A percentile compares a stretch with the other conserved stretches of the same genome.
phyloP scores from a whole-genome alignment of 202 grass and related monocot genomes.

The Cymbopogon flexuosus region DNA sequence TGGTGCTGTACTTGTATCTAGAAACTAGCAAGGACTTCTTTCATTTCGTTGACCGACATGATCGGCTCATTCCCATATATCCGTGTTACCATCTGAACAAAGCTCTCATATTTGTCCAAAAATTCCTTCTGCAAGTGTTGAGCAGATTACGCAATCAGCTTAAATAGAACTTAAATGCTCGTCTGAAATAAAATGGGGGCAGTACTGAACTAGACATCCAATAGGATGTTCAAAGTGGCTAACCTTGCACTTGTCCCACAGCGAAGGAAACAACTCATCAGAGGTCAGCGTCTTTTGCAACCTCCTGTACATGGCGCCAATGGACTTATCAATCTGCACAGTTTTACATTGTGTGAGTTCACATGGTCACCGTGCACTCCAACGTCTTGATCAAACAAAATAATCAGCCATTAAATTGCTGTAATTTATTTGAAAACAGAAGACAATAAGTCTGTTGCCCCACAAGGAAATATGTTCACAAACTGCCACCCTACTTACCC shows the following conservation, averaged over 20 bases:
- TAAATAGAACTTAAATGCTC: not conserved
- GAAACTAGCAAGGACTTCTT: constrained; percentile 47
- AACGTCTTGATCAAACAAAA: constrained; percentile 16
- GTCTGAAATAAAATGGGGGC: not conserved
- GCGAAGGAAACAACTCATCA: constrained; percentile 87
- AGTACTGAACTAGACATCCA: not conserved
- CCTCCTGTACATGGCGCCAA: constrained; percentile 85
- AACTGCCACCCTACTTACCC: constrained; percentile 46
- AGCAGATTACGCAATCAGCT: not conserved
- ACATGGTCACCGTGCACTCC: not conserved
- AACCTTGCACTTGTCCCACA: constrained; percentile 99
- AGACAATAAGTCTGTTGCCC: not conserved
- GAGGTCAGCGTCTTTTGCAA: constrained; percentile 87
- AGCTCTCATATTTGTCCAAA: constrained; percentile 92
- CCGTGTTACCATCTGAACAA: constrained; percentile 70
- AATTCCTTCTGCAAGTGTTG: constrained; percentile 88
- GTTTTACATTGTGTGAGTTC: constrained; percentile 23
- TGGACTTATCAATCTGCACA: constrained; percentile 86
- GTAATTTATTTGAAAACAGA: not conserved
- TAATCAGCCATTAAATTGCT: not conserved
- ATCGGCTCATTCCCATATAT: constrained; percentile 80
- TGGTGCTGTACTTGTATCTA: constrained; percentile 40
- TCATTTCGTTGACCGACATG: constrained; percentile 70
- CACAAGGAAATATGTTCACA: not conserved
- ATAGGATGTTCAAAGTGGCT: not conserved